Base-by-base conservation (phyloP, 75 land plant species). In the Larix kaempferi region DNA sequence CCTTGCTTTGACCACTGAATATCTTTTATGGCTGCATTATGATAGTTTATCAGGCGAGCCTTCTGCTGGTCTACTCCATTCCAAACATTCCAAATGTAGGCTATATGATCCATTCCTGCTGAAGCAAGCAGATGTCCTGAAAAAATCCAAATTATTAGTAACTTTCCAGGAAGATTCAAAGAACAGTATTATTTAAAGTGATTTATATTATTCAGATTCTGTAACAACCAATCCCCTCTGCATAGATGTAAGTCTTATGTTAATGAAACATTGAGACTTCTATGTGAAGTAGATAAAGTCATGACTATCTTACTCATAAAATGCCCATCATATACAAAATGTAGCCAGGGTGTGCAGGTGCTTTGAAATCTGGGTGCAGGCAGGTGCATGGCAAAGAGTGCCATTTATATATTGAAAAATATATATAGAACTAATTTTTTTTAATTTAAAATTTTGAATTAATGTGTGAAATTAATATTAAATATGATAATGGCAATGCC, bases 101-200 rank as follows among this genome's bases (percentile, higher is more conserved):
- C 80, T 19, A 79, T 78, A 27, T 81, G 78, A 86, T 96, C 98
- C 93, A 94, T 87, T 71, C 95, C 94, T 56, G 90, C 98, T 72
- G 99, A 96, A 76, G 95, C 98, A 86, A 96, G 93, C 79, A 96
- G 88, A 75, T 96, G 94, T 63, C 87, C 99, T 96, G 91, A 39
- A 81, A 74, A 78, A 56, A 5, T 33, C 41, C n/a, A n/a, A 69
- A 19, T 41, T 49, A 80, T 64, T 37, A n/a, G 41, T 49, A 77
- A 49, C 80, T 49, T 44, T 67, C 52, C 35, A 66, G 59, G 33
- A 19, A 65, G 26, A 62, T 33, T 61, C 44, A 56, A 37, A 35
- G 25, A 23, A 78, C 12, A 7, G 16, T 49, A 15, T n/a, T 64
- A 58, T 61, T 44, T n/a, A 37, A 27, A 49, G 10, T 57, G 22